Percentiles rank a stretch among this genome's conserved stretches.
Evolutionary conservation across 2,329 filamentous ascomycete genomes (phyloP).

Genomic region (Pyricularia sp.): DNA sequence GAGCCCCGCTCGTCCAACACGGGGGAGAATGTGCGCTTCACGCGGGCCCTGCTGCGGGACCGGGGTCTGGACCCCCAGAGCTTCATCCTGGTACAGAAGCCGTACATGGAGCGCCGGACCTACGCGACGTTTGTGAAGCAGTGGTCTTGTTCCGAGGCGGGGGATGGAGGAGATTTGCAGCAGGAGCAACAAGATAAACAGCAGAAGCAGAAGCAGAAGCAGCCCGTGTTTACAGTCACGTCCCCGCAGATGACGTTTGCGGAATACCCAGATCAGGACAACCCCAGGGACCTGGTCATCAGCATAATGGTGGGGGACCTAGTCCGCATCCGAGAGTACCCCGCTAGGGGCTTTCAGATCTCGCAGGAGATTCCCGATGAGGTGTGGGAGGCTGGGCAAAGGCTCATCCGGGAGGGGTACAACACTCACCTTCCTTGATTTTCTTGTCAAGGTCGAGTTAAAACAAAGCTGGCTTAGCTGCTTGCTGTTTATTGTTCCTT

Average conservation of each 20-base stretch:
- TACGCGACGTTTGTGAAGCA: constrained; percentile 33
- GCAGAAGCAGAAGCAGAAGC: not conserved
- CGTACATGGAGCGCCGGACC: constrained; percentile 33
- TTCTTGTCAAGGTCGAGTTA: not conserved
- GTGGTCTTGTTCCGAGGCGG: constrained; percentile 22
- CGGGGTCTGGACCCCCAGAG: constrained; percentile 15
- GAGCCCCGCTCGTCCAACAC: constrained; percentile 30
- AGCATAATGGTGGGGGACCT: constrained; percentile 32
- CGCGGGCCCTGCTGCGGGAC: constrained; percentile 20
- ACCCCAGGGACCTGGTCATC: constrained; percentile 26
- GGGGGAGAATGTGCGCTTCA: constrained; percentile 33
- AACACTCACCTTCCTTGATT: constrained; percentile 23
- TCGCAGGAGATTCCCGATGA: constrained; percentile 25
- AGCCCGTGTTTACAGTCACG: constrained; percentile 23
- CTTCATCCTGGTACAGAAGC: constrained; percentile 33
- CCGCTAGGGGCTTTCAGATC: constrained; percentile 28
- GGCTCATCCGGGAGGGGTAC: constrained; percentile 25
- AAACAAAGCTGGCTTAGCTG: not conserved
- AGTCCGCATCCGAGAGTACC: constrained; percentile 28
- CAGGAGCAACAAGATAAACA: not conserved
- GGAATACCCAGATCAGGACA: constrained; percentile 27
- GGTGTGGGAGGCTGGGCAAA: constrained; percentile 27
- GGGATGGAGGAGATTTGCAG: not conserved
- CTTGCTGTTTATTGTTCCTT: not conserved
- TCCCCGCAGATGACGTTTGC: constrained; percentile 24